Evolutionary conservation across 2,329 filamentous ascomycete genomes (phyloP).

Genomic region (Epichloe sibirici): DNA sequence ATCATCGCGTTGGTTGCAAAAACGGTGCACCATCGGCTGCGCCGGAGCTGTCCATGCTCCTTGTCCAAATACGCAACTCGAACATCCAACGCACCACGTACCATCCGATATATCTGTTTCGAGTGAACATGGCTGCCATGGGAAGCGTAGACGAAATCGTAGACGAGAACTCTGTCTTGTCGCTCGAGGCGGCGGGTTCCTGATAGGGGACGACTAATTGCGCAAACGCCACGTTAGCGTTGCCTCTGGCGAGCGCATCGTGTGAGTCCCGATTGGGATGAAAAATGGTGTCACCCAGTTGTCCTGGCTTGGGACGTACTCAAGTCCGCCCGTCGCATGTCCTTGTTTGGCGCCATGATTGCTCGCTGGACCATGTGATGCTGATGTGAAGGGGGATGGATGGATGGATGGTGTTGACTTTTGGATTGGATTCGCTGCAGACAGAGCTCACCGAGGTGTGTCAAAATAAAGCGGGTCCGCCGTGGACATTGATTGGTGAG

Average conservation of each 20-base stretch:
- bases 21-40: no score
- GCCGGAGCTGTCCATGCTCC: no score
- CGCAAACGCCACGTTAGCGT: not conserved
- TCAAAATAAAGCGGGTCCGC: constrained; percentile 3
- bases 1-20: no score
- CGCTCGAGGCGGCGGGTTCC: constrained; percentile 55
- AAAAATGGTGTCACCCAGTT: not conserved
- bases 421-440: not conserved
- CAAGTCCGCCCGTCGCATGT: constrained; percentile 32
- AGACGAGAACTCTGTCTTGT: constrained; percentile 57
- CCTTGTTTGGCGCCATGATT: constrained; percentile 30
- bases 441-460: not conserved
- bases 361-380: constrained; percentile 4
- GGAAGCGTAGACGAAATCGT: constrained; percentile 68
- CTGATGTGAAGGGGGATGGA: not conserved
- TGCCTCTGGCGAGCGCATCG: not conserved
- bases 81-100: constrained; percentile 20
- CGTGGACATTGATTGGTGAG: not conserved
- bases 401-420: not conserved
- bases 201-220: constrained; percentile 74
- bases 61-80: not conserved
- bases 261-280: no score
- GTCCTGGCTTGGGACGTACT: constrained; percentile 19
- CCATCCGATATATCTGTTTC: constrained; percentile 70
- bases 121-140: constrained; percentile 91